Base-by-base conservation (phyloP, 805 yeast species). In the Naumovozyma baii region DNA sequence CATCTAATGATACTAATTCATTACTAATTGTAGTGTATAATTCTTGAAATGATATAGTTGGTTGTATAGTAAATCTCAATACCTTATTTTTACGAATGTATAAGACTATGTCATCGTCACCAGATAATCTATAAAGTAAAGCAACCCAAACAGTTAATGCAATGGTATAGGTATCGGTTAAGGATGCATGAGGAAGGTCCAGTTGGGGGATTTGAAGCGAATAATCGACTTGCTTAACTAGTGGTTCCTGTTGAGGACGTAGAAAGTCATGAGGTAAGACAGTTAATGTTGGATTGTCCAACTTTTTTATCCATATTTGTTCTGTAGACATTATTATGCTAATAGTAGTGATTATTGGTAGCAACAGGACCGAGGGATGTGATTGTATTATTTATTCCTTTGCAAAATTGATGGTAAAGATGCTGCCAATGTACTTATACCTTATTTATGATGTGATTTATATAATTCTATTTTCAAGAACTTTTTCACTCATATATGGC, bases 91-190 rank as follows among this genome's bases (percentile, higher is more conserved):
- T 60, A 2, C 62, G 49, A 18, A 72, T 60, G 49, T 80, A 87
- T 44, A 90, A 65, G n/a, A 82, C 79, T 37, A 92, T 79, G 52
- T 90, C 96, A 48, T 90, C 96, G 58, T 90, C 97, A 18, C 96
- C 97, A 2, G 96, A 82, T 35, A 85, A 67, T 55, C 97, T 71
- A 61, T 74, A 80, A 30, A 85, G 70, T 41, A 90, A 69, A 1
- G 81, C 76, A 18, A 81, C 75, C 63, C 79, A 83, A 1, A 74
- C 74, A 14, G 95, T 67, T 45, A 85, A 67, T 0, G 79, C 78
- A 13, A 73, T 61, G 8, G 67, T 54, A 57, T 80, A 83, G 5
- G 57, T 51, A 31, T 54, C 46, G 26, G 43, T 25, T 32, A 47
- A 40, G 26, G 43, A 37, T 4, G 48, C 40, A 13, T 41, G 41